Evolutionary conservation across 2,329 filamentous ascomycete genomes (phyloP).

Genomic region (Neonectria hederae): DNA sequence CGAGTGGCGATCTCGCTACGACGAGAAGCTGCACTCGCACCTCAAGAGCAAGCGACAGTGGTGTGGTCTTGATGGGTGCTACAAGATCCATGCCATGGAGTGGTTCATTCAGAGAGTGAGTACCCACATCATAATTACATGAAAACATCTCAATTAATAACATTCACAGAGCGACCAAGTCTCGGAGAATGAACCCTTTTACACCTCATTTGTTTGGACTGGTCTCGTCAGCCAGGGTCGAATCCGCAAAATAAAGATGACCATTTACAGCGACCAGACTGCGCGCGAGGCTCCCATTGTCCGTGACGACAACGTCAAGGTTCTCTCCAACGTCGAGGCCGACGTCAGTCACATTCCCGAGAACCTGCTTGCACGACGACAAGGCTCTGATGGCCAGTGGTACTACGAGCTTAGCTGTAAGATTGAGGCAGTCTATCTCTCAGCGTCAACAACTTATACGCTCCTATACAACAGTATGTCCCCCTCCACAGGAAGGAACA

Average conservation of each 20-base stretch:
- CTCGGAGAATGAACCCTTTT: constrained; percentile 52
- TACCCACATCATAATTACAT: background rate
- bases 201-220: constrained; percentile 45
- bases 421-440: constrained; percentile 54
- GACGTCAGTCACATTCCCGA: constrained; percentile 55
- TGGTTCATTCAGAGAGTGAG: constrained; percentile 55
- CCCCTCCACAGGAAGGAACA: too few species aligned
- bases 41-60: constrained; percentile 47
- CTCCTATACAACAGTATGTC: constrained; percentile 53
- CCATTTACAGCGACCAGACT: constrained; percentile 49
- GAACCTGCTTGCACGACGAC: constrained; percentile 43
- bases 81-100: constrained; percentile 52
- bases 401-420: constrained; percentile 53
- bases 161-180: constrained; percentile 48
- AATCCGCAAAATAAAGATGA: constrained; percentile 47
- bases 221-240: constrained; percentile 47
- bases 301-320: constrained; percentile 49
- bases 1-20: constrained; percentile 45
- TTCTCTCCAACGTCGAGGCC: constrained; percentile 51
- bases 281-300: constrained; percentile 47
- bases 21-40: constrained; percentile 44
- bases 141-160: constrained; percentile 4
- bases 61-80: constrained; percentile 50
- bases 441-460: constrained; percentile 55
- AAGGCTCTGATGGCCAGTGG: constrained; percentile 49